Base-by-base conservation (phyloP, 1,139 yeast species). In the Debaryomyces coudertii region DNA sequence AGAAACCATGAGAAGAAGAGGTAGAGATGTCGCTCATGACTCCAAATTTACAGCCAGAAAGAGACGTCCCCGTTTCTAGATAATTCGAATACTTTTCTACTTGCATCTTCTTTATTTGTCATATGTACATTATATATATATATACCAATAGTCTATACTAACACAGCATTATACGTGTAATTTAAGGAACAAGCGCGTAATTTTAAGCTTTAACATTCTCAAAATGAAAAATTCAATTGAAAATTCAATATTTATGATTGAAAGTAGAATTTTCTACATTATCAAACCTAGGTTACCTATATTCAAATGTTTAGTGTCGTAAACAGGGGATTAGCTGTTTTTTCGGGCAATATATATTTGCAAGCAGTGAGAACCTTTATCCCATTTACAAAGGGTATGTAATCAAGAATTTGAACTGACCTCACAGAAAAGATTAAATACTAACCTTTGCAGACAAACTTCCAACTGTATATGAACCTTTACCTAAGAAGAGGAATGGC, bases 1-100 rank as follows among this genome's bases (percentile, higher is more conserved):
- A 76, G 97, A 89, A 46, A 76, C 92, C 44, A 89, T 87, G 93
- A 85, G 87, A 62, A 87, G 87, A 65, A 82, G 98, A 63, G 99
- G 99, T 47, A 87, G 87, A 63, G 74, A 71, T 38, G 97, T 92
- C 12, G 97, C 98, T 2, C 77, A 77, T 52, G 99, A 93, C 64
- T 87, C 96, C 47, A 90, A 87, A 64, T 93, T 85, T 67, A 89
- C 98, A 2, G 99, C 95, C 37, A 82, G 99, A 70, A 87, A 87
- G 76, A 85, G 99, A 79, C 82, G 87, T 56, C 84, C 95, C 18
- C 78, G 88, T 57, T 93, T 93, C 66, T 92, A 63, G 52, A 5
- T n/a, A 18, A 16, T 1, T 28, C 7, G 31, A 28, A 12, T 12
- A 1, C 9, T 33, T 20, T 33, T 25, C 29, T 30, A n/a, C 18